A percentile compares a stretch with the other conserved stretches of the same genome.
These are phyloP conservation scores for Coffea humblotiana DNA, from an alignment of 305 asterid genomes.

Conservation along the genomic window DNA sequence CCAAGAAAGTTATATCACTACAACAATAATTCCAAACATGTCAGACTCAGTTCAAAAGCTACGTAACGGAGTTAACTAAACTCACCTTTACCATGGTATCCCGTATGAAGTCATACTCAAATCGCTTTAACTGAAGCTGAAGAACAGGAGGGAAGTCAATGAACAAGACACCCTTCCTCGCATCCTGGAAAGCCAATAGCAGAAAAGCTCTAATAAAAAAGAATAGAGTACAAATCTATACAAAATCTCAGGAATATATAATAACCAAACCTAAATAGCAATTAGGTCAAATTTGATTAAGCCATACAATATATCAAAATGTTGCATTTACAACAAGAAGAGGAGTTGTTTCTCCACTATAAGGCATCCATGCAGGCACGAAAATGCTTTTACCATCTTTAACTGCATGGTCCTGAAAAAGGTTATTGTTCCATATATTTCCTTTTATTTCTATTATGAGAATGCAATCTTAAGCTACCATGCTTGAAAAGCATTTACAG, in stretches of 20 bases:
- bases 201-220: background rate
- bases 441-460: background rate
- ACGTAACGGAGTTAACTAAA: background rate
- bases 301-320: background rate
- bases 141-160: constrained; percentile 96
- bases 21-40: background rate
- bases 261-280: background rate
- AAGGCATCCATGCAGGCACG: background rate
- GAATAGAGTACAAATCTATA: background rate
- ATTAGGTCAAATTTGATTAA: background rate
- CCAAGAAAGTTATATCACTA: no score
- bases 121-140: constrained; percentile 95
- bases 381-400: constrained; percentile 3
- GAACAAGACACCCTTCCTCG: constrained; percentile 93
- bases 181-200: constrained; percentile 60
- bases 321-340: background rate
- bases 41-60: background rate
- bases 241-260: background rate
- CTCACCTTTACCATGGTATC: constrained; percentile 97
- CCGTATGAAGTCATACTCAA: constrained; percentile 87
- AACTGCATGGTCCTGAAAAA: background rate
- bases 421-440: background rate
- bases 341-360: background rate
- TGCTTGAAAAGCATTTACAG: background rate
- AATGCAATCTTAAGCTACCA: background rate